phyloP scores from a whole-genome alignment of 495 filamentous ascomycete species.

The Aspergillus conjunctus region DNA sequence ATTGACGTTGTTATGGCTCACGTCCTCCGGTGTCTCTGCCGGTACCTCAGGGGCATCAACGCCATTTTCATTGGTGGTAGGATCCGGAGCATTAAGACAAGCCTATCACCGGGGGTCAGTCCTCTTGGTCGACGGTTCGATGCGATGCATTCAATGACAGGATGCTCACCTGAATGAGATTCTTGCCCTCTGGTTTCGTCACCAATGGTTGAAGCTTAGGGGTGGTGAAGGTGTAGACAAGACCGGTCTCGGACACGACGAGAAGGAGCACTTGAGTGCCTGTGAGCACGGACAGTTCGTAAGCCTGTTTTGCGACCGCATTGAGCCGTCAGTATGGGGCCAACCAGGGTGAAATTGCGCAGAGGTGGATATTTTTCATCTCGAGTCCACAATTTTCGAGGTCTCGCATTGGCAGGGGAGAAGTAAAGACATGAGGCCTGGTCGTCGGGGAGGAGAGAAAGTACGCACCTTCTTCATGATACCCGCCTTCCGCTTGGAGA shows the following conservation, averaged over 20 bases:
- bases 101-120: slow-evolving; percentile 58
- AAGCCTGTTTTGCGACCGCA: slow-evolving; percentile 65
- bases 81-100: slow-evolving; percentile 95
- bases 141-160: background rate
- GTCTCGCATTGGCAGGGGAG: background rate
- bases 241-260: slow-evolving; percentile 96
- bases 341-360: background rate
- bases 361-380: background rate
- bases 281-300: slow-evolving; percentile 95
- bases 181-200: slow-evolving; percentile 99
- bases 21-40: slow-evolving; percentile 59
- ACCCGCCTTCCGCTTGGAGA: slow-evolving; percentile 99
- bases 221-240: slow-evolving; percentile 99
- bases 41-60: slow-evolving; percentile 67
- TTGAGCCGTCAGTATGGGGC: slow-evolving; percentile 20
- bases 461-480: slow-evolving; percentile 99
- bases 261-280: slow-evolving; percentile 97
- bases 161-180: slow-evolving; percentile 87
- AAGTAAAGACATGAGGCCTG: slow-evolving; percentile 8
- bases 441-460: slow-evolving; percentile 6
- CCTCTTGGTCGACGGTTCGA: background rate
- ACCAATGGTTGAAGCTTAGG: slow-evolving; percentile 98
- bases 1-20: slow-evolving; percentile 54
- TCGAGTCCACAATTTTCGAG: slow-evolving; percentile 3
- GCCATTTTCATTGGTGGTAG: slow-evolving; percentile 86